A percentile compares a stretch with the other conserved stretches of the same genome.
Evolutionary conservation across 371 early-diverging fungal species (phyloP).

Genomic region (Umbelopsis sp.): DNA sequence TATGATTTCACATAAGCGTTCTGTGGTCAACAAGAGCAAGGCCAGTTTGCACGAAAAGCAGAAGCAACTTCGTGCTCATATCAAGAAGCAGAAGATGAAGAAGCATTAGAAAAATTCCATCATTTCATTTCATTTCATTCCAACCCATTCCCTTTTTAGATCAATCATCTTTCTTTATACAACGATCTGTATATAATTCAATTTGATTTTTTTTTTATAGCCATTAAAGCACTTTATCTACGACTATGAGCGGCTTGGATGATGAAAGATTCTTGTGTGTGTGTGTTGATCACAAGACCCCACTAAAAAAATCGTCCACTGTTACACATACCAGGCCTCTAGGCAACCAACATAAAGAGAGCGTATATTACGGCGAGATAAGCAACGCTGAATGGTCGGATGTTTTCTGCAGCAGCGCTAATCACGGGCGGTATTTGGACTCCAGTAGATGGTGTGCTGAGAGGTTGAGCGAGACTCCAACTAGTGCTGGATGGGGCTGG

Average conservation of each 20-base stretch:
- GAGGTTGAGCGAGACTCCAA: slow-evolving; percentile 13
- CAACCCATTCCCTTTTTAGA: neutral
- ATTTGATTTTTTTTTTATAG: neutral
- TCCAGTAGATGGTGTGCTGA: slow-evolving; percentile 1
- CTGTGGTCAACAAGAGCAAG: slow-evolving; percentile 82
- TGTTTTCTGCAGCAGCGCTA: neutral
- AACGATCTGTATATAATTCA: slow-evolving; percentile 17
- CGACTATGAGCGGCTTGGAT: neutral
- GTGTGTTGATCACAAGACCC: slow-evolving; percentile 3
- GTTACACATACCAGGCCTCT: neutral
- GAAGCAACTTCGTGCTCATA: slow-evolving; percentile 66
- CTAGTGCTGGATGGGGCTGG: neutral
- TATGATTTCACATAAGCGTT: slow-evolving; percentile 94
- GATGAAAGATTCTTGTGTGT: neutral
- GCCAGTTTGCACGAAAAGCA: slow-evolving; percentile 84
- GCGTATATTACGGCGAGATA: neutral
- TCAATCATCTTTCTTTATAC: slow-evolving; percentile 17
- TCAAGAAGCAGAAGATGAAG: slow-evolving; percentile 67
- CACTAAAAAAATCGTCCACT: neutral
- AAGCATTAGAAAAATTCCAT: slow-evolving; percentile 38
- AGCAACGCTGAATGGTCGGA: neutral
- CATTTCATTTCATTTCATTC: neutral
- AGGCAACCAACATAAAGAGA: neutral
- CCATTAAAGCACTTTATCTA: no score
- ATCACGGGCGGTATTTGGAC: neutral